phyloP scores from a whole-genome alignment of 2,329 filamentous ascomycete genomes.

The Paraphaeosphaeria sporulosa region DNA sequence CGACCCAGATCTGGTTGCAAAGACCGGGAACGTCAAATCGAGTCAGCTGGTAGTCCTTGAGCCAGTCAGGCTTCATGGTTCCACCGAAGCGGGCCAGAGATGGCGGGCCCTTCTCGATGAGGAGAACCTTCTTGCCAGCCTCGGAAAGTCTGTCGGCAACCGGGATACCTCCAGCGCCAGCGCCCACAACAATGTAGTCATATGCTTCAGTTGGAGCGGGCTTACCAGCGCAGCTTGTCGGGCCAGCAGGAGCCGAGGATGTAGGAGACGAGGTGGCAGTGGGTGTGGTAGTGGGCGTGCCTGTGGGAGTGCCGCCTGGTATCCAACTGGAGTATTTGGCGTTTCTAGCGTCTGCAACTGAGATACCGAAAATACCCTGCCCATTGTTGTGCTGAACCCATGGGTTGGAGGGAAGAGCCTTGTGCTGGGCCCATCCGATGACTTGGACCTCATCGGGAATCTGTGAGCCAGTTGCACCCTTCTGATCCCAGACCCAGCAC shows the following conservation, averaged over 20 bases:
- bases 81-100: slow-evolving; percentile 73
- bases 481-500: slow-evolving; percentile 56
- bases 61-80: slow-evolving; percentile 68
- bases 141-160: slow-evolving; percentile 68
- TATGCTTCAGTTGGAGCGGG: slow-evolving; percentile 56
- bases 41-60: slow-evolving; percentile 67
- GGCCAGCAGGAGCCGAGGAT: slow-evolving; percentile 26
- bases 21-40: slow-evolving; percentile 76
- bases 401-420: slow-evolving; percentile 48
- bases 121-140: slow-evolving; percentile 69
- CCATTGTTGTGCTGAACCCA: slow-evolving; percentile 62
- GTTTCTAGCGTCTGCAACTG: slow-evolving; percentile 55
- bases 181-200: slow-evolving; percentile 71
- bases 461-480: slow-evolving; percentile 49
- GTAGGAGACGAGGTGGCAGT: slow-evolving; percentile 39
- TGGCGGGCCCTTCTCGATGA: slow-evolving; percentile 59
- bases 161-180: slow-evolving; percentile 69
- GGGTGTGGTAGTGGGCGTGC: slow-evolving; percentile 36
- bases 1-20: slow-evolving; percentile 73
- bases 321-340: slow-evolving; percentile 52
- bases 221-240: slow-evolving; percentile 47
- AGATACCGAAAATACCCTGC: slow-evolving; percentile 62
- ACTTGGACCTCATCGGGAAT: slow-evolving; percentile 50
- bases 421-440: slow-evolving; percentile 65
- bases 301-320: slow-evolving; percentile 43